A percentile compares a stretch with the other conserved stretches of the same genome.
Evolutionary conservation across 2,329 filamentous ascomycete species (phyloP).

Genomic region (Metarhizium brunneum): DNA sequence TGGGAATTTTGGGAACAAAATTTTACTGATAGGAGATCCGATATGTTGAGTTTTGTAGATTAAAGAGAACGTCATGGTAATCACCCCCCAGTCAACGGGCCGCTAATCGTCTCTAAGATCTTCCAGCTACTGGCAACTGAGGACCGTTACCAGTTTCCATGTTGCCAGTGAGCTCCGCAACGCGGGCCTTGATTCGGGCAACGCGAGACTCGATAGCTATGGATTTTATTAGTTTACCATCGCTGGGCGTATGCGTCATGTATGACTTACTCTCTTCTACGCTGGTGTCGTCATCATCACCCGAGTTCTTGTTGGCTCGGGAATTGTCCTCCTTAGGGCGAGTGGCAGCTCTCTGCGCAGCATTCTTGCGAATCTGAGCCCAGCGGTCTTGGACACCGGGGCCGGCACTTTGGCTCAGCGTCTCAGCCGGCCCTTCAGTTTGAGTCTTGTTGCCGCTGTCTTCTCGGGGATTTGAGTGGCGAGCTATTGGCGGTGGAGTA

Average conservation of each 20-base stretch:
- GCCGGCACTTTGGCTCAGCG: constrained; percentile 23
- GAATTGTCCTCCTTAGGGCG: constrained; percentile 57
- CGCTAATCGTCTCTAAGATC: constrained; percentile 12
- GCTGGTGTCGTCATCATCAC: constrained; percentile 79
- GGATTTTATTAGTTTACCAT: constrained; percentile 13
- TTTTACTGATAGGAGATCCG: background rate
- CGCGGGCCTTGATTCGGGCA: constrained; percentile 92
- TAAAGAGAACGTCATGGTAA: background rate
- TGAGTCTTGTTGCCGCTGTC: constrained; percentile 8
- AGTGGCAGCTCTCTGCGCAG: constrained; percentile 66
- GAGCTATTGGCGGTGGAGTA: constrained; percentile 43
- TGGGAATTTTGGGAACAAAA: background rate
- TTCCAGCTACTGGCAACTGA: constrained; percentile 12
- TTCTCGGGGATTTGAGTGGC: constrained; percentile 18
- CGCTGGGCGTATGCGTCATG: background rate
- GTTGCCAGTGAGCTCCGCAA: constrained; percentile 85
- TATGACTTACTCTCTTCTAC: constrained; percentile 81
- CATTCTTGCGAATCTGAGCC: constrained; percentile 94
- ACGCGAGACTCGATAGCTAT: constrained; percentile 94
- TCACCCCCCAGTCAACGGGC: background rate
- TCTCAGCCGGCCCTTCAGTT: constrained; percentile 20
- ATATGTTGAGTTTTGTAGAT: background rate
- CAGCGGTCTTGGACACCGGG: constrained; percentile 61
- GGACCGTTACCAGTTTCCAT: constrained; percentile 51
- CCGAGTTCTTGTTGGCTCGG: constrained; percentile 46